Conservation (phyloP, 768 basidiomycete genomes). For the Brasilioporus rufonigricans region DNA sequence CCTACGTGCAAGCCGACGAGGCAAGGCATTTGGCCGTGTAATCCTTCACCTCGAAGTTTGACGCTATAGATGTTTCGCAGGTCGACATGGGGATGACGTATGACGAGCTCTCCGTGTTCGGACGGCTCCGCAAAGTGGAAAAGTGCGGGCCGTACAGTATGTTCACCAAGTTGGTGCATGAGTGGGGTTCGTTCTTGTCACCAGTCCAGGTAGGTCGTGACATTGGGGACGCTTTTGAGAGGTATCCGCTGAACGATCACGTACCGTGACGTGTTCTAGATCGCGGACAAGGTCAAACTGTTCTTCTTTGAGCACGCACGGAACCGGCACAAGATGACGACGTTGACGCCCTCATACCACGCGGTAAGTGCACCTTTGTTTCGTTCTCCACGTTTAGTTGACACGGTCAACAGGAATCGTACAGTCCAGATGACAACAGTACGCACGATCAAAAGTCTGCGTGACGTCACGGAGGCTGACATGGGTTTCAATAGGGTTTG, state of each 20-base stretch:
- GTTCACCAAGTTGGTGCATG: constrained; percentile 91
- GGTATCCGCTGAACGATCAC: neutral
- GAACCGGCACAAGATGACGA: constrained; percentile 99
- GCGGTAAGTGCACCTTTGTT: constrained; percentile 55
- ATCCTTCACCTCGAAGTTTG: no score
- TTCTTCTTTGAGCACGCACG: constrained; percentile 98
- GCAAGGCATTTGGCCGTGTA: constrained; percentile 45
- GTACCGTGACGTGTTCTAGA: constrained; percentile 37
- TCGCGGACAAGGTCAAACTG: constrained; percentile 94
- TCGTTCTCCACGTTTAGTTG: neutral
- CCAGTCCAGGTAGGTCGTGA: constrained; percentile 77
- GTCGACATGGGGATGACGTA: constrained; percentile 99
- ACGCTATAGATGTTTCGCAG: constrained; percentile 43
- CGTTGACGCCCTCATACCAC: constrained; percentile 89
- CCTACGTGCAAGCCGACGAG: constrained; percentile 95
- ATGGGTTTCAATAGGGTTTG: constrained; percentile 64
- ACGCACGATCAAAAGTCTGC: constrained; percentile 25
- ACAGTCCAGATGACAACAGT: constrained; percentile 97
- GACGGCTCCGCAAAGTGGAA: constrained; percentile 90
- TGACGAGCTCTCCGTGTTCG: constrained; percentile 92
- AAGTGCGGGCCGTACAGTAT: constrained; percentile 98
- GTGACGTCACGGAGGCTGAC: neutral
- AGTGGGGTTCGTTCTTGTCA: constrained; percentile 87
- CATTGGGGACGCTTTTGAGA: neutral
- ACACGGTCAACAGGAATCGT: constrained; percentile 78